Conservation (phyloP, 768 basidiomycete species). For the Boletus pseudopeckii region DNA sequence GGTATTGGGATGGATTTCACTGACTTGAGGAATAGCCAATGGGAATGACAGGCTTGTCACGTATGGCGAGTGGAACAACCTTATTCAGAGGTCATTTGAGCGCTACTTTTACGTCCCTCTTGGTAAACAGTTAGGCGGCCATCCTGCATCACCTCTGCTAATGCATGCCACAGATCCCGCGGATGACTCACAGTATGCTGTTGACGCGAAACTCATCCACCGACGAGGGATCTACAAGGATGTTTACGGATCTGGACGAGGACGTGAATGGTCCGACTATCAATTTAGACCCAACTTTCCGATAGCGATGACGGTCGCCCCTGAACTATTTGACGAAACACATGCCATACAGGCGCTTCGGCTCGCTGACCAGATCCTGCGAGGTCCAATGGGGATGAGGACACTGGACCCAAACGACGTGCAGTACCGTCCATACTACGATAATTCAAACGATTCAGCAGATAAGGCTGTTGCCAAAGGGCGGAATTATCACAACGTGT, state of each 20-base stretch:
- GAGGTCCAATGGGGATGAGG: conserved; percentile 94
- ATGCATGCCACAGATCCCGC: conserved; percentile 49
- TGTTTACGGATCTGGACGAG: conserved; percentile 84
- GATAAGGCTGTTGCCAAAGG: conserved; percentile 88
- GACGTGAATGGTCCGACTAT: conserved; percentile 95
- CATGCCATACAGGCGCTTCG: conserved; percentile 79
- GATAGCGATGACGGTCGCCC: conserved; percentile 95
- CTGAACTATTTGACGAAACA: conserved; percentile 82
- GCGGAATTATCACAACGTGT: conserved; percentile 87
- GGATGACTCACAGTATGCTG: conserved; percentile 66
- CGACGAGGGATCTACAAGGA: conserved; percentile 98
- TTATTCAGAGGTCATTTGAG: conserved; percentile 87
- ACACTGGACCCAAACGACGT: conserved; percentile 85
- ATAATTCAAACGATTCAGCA: conserved; percentile 89
- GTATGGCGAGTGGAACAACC: conserved; percentile 85
- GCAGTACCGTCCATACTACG: conserved; percentile 89
- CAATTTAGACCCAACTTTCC: conserved; percentile 93
- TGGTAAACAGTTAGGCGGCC: conserved; percentile 39
- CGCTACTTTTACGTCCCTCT: conserved; percentile 85
- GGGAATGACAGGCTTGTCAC: conserved; percentile 69
- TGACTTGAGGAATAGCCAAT: conserved; percentile 47
- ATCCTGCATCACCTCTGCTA: not conserved
- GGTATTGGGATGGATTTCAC: not conserved
- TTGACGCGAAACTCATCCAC: conserved; percentile 71
- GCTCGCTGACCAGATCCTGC: conserved; percentile 75